These are phyloP conservation scores for Prinsepia uniflora DNA, from an alignment of 306 rosid genomes.

Conservation along the genomic window DNA sequence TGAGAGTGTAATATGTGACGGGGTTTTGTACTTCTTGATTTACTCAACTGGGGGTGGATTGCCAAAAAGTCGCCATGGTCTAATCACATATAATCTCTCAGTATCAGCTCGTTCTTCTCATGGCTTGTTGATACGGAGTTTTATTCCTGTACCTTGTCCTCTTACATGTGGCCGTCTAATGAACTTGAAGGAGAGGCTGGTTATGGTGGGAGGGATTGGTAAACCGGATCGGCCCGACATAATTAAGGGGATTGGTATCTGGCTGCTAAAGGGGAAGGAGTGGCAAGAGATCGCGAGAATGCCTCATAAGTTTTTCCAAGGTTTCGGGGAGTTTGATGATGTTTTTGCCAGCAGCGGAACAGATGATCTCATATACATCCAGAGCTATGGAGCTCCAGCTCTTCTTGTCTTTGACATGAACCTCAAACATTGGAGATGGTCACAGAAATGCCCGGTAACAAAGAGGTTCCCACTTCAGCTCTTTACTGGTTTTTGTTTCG, in stretches of 20 bases:
- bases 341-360: slow-evolving; percentile 88
- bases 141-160: slow-evolving; percentile 74
- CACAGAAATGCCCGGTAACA: slow-evolving; percentile 81
- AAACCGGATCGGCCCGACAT: slow-evolving; percentile 74
- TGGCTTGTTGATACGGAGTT: slow-evolving; percentile 51
- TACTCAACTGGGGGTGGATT: slow-evolving; percentile 67
- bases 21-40: slow-evolving; percentile 69
- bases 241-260: slow-evolving; percentile 91
- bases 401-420: slow-evolving; percentile 73
- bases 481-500: slow-evolving; percentile 91
- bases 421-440: slow-evolving; percentile 83
- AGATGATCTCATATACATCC: slow-evolving; percentile 74
- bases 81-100: slow-evolving; percentile 55
- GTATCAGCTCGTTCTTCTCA: slow-evolving; percentile 41
- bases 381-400: slow-evolving; percentile 91
- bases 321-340: slow-evolving; percentile 94
- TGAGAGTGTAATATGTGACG: slow-evolving; percentile 84
- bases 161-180: slow-evolving; percentile 92
- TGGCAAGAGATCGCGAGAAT: slow-evolving; percentile 81
- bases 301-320: slow-evolving; percentile 94
- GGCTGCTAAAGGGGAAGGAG: slow-evolving; percentile 67
- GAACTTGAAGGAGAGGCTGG: slow-evolving; percentile 86
- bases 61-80: slow-evolving; percentile 63
- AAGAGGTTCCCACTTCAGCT: slow-evolving; percentile 93
- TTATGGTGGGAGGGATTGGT: slow-evolving; percentile 97